Evolutionary conservation across 208 protist genomes (phyloP).

Genomic region (Leishmania aethiopica): DNA sequence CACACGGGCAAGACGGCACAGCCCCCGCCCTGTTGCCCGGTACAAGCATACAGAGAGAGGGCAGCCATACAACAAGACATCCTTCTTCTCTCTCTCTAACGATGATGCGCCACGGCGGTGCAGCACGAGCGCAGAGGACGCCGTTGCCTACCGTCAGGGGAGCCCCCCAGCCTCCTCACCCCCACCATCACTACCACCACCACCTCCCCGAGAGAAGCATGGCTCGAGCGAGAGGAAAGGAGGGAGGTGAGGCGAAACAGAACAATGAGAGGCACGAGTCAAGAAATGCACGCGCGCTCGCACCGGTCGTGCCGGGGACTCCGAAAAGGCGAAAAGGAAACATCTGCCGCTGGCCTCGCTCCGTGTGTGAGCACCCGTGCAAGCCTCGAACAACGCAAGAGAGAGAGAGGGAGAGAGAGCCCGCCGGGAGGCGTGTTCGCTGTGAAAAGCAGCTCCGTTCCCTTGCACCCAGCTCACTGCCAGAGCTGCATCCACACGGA

Average conservation of each 20-base stretch:
- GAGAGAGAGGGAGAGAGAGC: not conserved
- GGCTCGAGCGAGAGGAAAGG: too few relatives aligned
- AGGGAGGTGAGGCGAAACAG: not conserved
- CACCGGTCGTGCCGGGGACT: not conserved
- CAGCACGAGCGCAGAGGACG: too few relatives aligned
- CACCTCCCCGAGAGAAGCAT: not conserved
- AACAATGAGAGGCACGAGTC: not conserved
- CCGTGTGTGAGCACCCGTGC: not conserved
- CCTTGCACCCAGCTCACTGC: not conserved
- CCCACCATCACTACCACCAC: too few relatives aligned
- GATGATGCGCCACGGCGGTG: too few relatives aligned
- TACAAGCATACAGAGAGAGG: not conserved
- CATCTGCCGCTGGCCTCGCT: too few relatives aligned
- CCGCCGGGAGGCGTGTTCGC: not conserved
- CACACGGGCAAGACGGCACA: not conserved
- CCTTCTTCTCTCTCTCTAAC: not conserved
- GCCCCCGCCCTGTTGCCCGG: not conserved
- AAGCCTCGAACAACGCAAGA: not conserved
- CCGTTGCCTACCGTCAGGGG: too few relatives aligned
- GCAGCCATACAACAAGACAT: not conserved
- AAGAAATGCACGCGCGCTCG: slow-evolving; percentile 1
- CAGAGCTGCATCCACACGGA: slow-evolving; percentile 13
- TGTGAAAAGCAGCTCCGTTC: not conserved
- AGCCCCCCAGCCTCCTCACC: too few relatives aligned
- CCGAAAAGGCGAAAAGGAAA: not conserved